phyloP scores from a whole-genome alignment of 73 alveolate genomes.

The Paraurostyla sp. region DNA sequence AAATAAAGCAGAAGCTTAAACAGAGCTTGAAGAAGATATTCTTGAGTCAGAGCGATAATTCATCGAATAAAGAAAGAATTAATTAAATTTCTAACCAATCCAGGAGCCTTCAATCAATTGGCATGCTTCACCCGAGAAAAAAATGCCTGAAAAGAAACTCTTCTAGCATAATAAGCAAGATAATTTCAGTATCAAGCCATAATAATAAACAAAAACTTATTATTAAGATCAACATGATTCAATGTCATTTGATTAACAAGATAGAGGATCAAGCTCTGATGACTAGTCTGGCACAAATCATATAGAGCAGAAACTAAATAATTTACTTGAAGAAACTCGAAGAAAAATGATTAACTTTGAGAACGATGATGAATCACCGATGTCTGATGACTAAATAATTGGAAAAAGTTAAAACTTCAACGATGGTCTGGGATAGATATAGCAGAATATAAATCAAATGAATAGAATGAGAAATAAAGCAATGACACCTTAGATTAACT shows the following conservation, averaged over 20 bases:
- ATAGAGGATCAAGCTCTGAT: neutral
- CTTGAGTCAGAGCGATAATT: neutral
- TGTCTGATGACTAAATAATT: neutral
- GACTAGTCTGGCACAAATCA: neutral
- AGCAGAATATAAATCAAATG: neutral
- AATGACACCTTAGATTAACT: neutral
- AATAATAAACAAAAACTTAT: neutral
- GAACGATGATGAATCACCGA: neutral
- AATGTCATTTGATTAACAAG: too few species aligned
- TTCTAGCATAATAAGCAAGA: neutral
- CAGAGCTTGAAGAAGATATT: neutral
- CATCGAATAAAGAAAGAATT: neutral
- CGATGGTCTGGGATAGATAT: neutral
- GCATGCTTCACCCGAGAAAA: constrained; percentile 27
- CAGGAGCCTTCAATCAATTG: constrained; percentile 19
- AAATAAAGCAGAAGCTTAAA: neutral
- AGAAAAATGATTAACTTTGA: neutral
- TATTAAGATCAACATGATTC: neutral
- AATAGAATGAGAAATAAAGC: constrained; percentile 24
- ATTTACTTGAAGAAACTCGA: constrained; percentile 8
- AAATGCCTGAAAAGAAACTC: neutral
- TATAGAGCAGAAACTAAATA: neutral
- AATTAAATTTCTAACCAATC: constrained; percentile 10
- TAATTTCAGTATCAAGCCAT: neutral
- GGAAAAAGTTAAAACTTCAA: neutral